Base-by-base conservation (phyloP, 2,329 filamentous ascomycete species). In the Colletotrichum cereale region DNA sequence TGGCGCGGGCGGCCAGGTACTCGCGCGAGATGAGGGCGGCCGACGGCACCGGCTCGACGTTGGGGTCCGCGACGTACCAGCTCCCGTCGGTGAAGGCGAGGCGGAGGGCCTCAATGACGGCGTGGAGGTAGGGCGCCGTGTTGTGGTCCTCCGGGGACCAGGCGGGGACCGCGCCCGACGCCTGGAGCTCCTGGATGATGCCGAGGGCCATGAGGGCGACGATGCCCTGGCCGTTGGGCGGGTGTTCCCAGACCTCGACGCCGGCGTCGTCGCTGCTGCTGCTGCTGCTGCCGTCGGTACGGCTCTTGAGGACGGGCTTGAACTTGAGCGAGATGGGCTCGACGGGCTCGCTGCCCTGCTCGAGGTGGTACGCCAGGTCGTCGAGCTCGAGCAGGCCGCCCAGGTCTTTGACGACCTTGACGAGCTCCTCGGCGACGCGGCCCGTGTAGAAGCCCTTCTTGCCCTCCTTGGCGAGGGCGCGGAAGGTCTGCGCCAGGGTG, bases 171-270 rank as follows among this genome's bases (percentile, higher is more conserved):
- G 90, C 90, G 48, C 92, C 92, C 21, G 87, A 84, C 71, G 90
- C 89, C 81, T 97, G 94, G 1, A 98, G 87, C 78, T 95, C 91
- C 79, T 98, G 91, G 60, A 99, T 85, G 75, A 98, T 97, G 1
- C 96, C 96, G 0, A 99, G 86, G 0, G 96, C 93, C 92, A 98
- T 97, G 40, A 98, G 85, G 0, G 96, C 96, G 2, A 98, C 93
- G 74, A 98, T 95, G 2, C 96, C 96, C 82, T 98, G 96, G 0
- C 96, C 95, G 77, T 98, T 98, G 11, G 96, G 96, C 44, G 96
- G 95, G 79, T 98, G 96, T 79, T 99, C 96, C 96, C 96, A 98
- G 0, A 99, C 85, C 78, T 97, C 91, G 52, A 98, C 87, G 36
- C 64, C 57, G 29, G 53, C 65, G 53, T 50, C 29, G 26, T 42